Conservation (phyloP, 768 basidiomycete species). For the Chalciporus sphaerocephalus region DNA sequence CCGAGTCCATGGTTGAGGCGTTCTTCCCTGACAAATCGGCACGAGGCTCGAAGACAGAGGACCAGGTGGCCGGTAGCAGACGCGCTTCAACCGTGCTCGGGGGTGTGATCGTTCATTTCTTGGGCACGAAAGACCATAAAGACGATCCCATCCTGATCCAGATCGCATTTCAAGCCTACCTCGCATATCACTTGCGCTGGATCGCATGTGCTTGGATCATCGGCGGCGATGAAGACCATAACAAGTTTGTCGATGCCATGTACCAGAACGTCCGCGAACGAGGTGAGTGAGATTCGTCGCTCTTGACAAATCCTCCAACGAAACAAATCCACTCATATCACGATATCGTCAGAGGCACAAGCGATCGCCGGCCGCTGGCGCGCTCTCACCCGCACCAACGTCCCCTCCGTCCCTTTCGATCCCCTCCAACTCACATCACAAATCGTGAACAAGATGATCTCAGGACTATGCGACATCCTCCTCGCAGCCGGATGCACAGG, state of each 20-base stretch:
- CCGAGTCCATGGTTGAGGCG: slow-evolving; percentile 44
- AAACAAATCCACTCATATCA: slow-evolving; percentile 1
- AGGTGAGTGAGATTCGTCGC: slow-evolving; percentile 27
- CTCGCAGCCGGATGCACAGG: slow-evolving; percentile 25
- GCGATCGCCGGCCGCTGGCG: slow-evolving; percentile 44
- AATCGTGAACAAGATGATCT: slow-evolving; percentile 21
- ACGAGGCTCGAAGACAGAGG: slow-evolving; percentile 12
- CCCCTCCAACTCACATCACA: slow-evolving; percentile 22
- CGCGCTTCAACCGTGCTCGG: slow-evolving; percentile 22
- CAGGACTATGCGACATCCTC: slow-evolving; percentile 28
- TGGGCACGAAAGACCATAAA: slow-evolving; percentile 25
- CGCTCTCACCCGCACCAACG: slow-evolving; percentile 35
- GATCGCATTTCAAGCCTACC: slow-evolving; percentile 33
- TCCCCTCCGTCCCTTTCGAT: slow-evolving; percentile 22
- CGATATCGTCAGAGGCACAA: slow-evolving; percentile 44
- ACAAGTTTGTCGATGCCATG: slow-evolving; percentile 24
- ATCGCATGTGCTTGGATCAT: slow-evolving; percentile 28
- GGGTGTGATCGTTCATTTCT: slow-evolving; percentile 22
- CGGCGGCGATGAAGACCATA: slow-evolving; percentile 22
- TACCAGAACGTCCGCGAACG: slow-evolving; percentile 34
- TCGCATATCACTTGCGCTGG: slow-evolving; percentile 27
- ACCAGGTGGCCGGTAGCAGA: slow-evolving; percentile 23
- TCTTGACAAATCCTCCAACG: neutral
- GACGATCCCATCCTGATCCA: slow-evolving; percentile 36
- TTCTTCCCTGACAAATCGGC: slow-evolving; percentile 26